A percentile compares a stretch with the other conserved stretches of the same genome.
These are phyloP conservation scores for Xylaria palmicola DNA, from an alignment of 495 filamentous ascomycete species.

Conservation along the genomic window DNA sequence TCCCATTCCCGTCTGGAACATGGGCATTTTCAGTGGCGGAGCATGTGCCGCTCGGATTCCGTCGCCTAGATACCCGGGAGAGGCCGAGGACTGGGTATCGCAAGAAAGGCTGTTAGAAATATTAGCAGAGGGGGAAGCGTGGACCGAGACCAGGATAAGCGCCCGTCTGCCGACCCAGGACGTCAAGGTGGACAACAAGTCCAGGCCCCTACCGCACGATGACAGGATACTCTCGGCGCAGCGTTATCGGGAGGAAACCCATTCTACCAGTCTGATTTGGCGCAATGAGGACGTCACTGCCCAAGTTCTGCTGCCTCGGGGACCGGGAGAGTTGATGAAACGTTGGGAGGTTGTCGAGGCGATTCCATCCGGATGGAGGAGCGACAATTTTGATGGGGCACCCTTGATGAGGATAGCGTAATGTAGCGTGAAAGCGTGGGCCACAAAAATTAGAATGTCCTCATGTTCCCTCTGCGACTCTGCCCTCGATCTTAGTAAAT, in stretches of 20 bases:
- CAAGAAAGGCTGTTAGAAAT: not conserved
- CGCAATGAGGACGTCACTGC: not conserved
- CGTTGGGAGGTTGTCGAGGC: not conserved
- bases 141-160: not conserved
- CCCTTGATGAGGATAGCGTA: too few relatives aligned
- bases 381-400: not conserved
- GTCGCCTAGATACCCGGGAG: not conserved
- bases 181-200: not conserved
- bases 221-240: not conserved
- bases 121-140: not conserved
- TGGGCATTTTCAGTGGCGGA: not conserved
- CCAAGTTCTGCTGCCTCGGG: not conserved
- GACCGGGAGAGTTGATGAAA: not conserved
- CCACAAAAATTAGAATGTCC: too few relatives aligned
- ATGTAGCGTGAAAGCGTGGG: too few relatives aligned
- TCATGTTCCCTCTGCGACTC: too few relatives aligned
- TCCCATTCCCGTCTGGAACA: slow-evolving; percentile 5
- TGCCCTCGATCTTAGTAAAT: too few relatives aligned
- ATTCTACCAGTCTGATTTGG: not conserved
- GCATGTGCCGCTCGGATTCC: not conserved
- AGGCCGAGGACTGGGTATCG: not conserved
- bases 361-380: not conserved
- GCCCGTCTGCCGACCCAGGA: not conserved
- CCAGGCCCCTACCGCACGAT: not conserved
- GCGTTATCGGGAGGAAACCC: not conserved